Evolutionary conservation across 768 basidiomycete species (phyloP), one percentile per base, ranked within the genome.

Genomic region (Fibroporia radiculosa): DNA sequence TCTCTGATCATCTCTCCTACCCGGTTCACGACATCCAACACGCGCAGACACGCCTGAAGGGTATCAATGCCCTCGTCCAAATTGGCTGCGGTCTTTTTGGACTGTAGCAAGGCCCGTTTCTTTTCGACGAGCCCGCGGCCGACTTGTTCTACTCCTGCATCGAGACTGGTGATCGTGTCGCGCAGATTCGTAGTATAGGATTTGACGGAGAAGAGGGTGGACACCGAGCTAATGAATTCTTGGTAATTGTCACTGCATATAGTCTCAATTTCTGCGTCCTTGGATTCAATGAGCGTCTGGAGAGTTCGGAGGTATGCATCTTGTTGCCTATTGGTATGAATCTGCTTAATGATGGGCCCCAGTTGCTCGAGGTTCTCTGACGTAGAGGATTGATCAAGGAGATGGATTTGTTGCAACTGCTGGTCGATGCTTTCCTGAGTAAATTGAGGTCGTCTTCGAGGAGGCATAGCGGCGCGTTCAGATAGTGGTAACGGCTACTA

Each of bases 161-260:
- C 95, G 38, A 98, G 70, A 38, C 85, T 77, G n/a, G 80, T 77
- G 50, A 98, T 96, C 58, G 83, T 88, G 57, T 95, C 84, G 57
- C 89, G 83, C 56, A 99, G 80, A 64, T 84, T 91, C 54, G 85
- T 89, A 28, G 96, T 98, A 58, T 96, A 97, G 16, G 93, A 91
- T 63, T 97, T 85, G 61, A 99, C 91, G 37, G 85, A 84, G 65
- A 97, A 85, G 50, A 99, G 73, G 2, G 93, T 97, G n/a, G 92
- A 91, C 13, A 97, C 93, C 16, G 93, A 96, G 23, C 85, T 83
- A 26, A 97, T 93, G 56, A 99, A 99, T 66, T 98, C 95, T 66
- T 93, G 91, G 58, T 98, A 97, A 63, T 98, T 98, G 54, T 92
- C 87, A 46, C 82, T 78, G 66, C 96, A 98, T 62, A 97, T 93